phyloP scores from a whole-genome alignment of 345 rosid species.

The Eucalyptus coolabah region DNA sequence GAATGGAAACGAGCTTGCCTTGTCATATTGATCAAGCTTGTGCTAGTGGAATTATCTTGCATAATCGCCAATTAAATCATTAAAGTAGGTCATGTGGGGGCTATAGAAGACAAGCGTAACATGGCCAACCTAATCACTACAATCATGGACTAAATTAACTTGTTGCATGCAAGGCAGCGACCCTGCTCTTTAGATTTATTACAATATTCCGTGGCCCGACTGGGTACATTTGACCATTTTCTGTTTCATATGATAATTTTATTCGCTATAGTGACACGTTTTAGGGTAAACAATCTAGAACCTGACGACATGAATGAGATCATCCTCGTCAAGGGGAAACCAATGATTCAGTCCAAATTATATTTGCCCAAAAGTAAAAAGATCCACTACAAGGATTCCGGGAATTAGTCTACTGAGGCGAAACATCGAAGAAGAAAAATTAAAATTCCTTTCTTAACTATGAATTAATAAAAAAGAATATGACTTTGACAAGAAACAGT shows the following conservation, averaged over 20 bases:
- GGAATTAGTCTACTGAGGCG: background rate
- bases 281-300: background rate
- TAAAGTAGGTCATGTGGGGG: background rate
- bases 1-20: background rate
- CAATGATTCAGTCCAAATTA: background rate
- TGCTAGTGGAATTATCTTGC: background rate
- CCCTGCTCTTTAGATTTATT: background rate
- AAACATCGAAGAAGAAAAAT: background rate
- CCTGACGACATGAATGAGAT: background rate
- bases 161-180: background rate
- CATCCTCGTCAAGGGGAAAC: background rate
- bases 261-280: background rate
- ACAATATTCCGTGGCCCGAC: background rate
- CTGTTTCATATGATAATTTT: background rate
- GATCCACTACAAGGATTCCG: background rate
- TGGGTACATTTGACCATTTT: background rate
- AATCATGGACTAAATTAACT: background rate
- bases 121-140: background rate
- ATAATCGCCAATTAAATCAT: background rate
- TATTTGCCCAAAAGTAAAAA: background rate
- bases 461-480: background rate
- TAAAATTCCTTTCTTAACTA: background rate
- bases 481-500: background rate
- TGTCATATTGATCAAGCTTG: background rate
- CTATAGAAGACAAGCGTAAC: background rate